Conservation (phyloP, 371 early-diverging fungal genomes). For the Mucor mucedo region DNA sequence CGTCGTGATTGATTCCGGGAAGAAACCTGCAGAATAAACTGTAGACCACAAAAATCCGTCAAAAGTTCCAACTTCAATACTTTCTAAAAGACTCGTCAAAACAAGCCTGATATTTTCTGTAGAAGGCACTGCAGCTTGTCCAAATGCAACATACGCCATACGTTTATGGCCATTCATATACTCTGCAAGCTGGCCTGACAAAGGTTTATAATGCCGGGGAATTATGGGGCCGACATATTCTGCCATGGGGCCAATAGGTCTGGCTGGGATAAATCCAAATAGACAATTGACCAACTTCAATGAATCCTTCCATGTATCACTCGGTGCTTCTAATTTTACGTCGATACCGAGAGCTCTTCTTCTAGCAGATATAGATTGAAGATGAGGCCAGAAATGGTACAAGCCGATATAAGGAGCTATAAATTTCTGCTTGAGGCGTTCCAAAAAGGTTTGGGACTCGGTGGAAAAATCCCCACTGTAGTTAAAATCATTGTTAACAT, state of each 20-base stretch:
- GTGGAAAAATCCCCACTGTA: too few relatives aligned
- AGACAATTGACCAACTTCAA: conserved; percentile 33
- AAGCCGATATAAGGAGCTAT: too few relatives aligned
- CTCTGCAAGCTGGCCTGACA: conserved; percentile 16
- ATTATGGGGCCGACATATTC: conserved; percentile 41
- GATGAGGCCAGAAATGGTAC: too few relatives aligned
- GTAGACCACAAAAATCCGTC: conserved; percentile 31
- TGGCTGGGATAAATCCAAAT: conserved; percentile 30
- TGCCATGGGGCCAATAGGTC: conserved; percentile 39
- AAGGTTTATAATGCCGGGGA: conserved; percentile 16
- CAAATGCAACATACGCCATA: conserved; percentile 48
- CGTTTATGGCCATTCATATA: conserved; percentile 29
- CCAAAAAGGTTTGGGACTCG: too few relatives aligned
- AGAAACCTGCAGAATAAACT: conserved; percentile 16
- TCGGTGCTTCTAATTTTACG: not conserved
- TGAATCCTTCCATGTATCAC: conserved; percentile 8
- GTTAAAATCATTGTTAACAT: too few relatives aligned
- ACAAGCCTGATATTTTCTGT: conserved; percentile 21
- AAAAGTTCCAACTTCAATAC: conserved; percentile 21
- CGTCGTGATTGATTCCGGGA: conserved; percentile 21
- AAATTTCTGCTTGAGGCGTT: too few relatives aligned
- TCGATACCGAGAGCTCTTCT: not conserved
- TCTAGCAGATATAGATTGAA: conserved; percentile 1
- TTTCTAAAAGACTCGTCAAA: conserved; percentile 27
- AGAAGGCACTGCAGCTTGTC: conserved; percentile 32